A percentile compares a stretch with the other conserved stretches of the same genome.
phyloP scores from a whole-genome alignment of 2,329 filamentous ascomycete species.

The Diaporthe sp. region DNA sequence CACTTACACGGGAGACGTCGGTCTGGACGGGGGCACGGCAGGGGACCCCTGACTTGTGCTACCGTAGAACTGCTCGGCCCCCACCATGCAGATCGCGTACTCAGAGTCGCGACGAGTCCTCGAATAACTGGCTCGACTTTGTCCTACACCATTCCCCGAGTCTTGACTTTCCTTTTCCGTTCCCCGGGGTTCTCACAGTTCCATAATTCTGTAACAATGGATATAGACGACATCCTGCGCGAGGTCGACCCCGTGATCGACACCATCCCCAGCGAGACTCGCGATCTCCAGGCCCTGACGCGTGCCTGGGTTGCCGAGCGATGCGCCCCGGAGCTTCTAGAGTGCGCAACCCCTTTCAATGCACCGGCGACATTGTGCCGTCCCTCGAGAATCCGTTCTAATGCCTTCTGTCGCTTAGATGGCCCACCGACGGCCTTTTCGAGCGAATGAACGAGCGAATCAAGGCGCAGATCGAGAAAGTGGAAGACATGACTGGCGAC shows the following conservation, averaged over 20 bases:
- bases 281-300: conserved; percentile 90
- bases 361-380: conserved; percentile 42
- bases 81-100: conserved; percentile 27
- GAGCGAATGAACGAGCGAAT: conserved; percentile 81
- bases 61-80: not conserved
- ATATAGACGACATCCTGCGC: conserved; percentile 84
- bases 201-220: conserved; percentile 62
- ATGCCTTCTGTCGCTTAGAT: conserved; percentile 54
- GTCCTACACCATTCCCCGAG: not conserved
- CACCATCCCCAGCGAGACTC: conserved; percentile 68
- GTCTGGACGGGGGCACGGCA: not conserved
- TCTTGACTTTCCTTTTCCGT: not conserved
- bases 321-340: conserved; percentile 88
- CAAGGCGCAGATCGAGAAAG: conserved; percentile 54
- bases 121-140: not conserved
- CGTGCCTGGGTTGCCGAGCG: conserved; percentile 95
- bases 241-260: conserved; percentile 75
- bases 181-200: not conserved
- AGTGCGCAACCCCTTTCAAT: conserved; percentile 63
- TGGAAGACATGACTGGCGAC: conserved; percentile 76
- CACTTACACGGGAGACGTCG: not conserved
- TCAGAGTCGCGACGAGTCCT: conserved; percentile 12
- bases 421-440: conserved; percentile 80
- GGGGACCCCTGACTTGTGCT: not conserved
- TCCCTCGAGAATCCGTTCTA: not conserved